Evolutionary conservation across 306 rosid genomes (phyloP).

Genomic region (Vigna trinervia): DNA sequence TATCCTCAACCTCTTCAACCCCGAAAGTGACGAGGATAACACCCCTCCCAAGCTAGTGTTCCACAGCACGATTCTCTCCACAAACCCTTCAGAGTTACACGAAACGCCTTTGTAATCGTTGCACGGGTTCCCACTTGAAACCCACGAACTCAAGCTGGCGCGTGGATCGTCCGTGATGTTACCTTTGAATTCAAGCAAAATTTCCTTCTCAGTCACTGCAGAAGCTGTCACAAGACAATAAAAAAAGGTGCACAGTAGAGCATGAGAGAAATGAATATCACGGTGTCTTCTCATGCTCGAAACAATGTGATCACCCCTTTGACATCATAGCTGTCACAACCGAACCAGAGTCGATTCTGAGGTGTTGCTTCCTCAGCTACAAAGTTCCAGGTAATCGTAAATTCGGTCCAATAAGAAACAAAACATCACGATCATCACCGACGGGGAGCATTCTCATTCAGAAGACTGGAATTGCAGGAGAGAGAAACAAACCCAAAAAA

Average conservation of each 20-base stretch:
- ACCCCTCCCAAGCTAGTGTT: conserved; percentile 84
- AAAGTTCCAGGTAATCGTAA: conserved; percentile 31
- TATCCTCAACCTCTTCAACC: conserved; percentile 77
- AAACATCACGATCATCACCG: conserved; percentile 47
- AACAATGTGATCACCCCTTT: conserved; percentile 63
- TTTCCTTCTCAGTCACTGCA: conserved; percentile 70
- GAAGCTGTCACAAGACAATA: conserved; percentile 55
- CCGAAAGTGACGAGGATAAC: conserved; percentile 72
- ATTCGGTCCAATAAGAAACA: conserved; percentile 47
- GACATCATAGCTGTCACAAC: conserved; percentile 63
- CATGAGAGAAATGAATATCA: conserved; percentile 68
- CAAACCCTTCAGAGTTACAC: conserved; percentile 77
- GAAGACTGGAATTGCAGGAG: conserved; percentile 44
- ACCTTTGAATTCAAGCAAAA: conserved; percentile 90
- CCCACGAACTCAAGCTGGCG: conserved; percentile 71
- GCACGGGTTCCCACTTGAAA: conserved; percentile 72
- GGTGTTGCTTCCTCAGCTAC: conserved; percentile 44
- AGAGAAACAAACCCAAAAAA: conserved; percentile 9
- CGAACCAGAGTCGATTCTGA: conserved; percentile 46
- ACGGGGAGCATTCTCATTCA: conserved; percentile 51
- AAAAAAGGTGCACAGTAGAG: conserved; percentile 63
- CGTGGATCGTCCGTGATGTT: conserved; percentile 76
- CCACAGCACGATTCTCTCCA: conserved; percentile 87
- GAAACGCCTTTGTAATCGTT: conserved; percentile 64
- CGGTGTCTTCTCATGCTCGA: conserved; percentile 85